Evolutionary conservation across 202 grass and related monocot species (phyloP).

Genomic region (Zizania palustris): DNA sequence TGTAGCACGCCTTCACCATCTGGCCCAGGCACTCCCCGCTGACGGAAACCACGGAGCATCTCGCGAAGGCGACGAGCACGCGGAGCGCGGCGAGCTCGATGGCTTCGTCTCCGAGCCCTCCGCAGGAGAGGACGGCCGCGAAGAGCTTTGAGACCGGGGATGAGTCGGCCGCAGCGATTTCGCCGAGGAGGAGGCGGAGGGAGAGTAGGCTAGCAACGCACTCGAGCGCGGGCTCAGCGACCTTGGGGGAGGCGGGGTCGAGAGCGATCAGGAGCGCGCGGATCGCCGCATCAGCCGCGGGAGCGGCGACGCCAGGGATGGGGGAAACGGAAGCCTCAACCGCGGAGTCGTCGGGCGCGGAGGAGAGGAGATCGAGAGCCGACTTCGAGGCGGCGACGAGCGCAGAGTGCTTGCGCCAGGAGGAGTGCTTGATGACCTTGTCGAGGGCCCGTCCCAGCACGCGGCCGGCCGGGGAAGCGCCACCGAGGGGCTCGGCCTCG

Average conservation of each 20-base stretch:
- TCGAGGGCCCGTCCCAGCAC: conserved; percentile 76
- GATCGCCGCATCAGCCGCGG: conserved; percentile 57
- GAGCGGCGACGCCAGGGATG: conserved; percentile 45
- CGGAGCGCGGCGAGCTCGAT: conserved; percentile 71
- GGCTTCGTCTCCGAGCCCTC: conserved; percentile 60
- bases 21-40: conserved; percentile 70
- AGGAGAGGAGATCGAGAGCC: conserved; percentile 70
- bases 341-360: too few relatives aligned
- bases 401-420: conserved; percentile 80
- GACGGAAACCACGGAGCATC: conserved; percentile 54
- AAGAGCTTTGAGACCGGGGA: conserved; percentile 57
- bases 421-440: conserved; percentile 97
- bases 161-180: conserved; percentile 49
- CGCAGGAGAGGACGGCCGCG: conserved; percentile 53
- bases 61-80: conserved; percentile 66
- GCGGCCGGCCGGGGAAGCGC: conserved; percentile 52
- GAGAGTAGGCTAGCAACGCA: conserved; percentile 71
- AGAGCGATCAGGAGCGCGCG: conserved; percentile 65
- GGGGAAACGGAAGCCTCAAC: conserved; percentile 17
- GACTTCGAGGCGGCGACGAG: conserved; percentile 86
- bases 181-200: conserved; percentile 59
- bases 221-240: conserved; percentile 74
- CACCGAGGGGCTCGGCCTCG: conserved; percentile 44
- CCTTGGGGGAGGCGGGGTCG: conserved; percentile 72
- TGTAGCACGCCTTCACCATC: conserved; percentile 81